A percentile compares a stretch with the other conserved stretches of the same genome.
These are phyloP conservation scores for Ophiostoma triangulosporum DNA, from an alignment of 2,329 filamentous ascomycete species.

Conservation along the genomic window DNA sequence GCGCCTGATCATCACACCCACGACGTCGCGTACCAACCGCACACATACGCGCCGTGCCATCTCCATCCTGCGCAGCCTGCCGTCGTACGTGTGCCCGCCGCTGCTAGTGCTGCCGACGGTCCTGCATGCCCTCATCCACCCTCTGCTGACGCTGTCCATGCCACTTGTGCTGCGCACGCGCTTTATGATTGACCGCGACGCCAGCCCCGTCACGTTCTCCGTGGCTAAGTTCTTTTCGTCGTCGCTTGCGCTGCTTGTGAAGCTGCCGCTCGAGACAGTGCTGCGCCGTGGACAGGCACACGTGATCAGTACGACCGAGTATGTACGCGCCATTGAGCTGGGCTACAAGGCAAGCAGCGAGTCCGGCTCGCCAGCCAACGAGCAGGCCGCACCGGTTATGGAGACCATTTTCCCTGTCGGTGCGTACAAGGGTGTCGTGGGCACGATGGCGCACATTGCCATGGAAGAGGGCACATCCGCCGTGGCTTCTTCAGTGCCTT, in stretches of 20 bases:
- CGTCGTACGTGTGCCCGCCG: slow-evolving; percentile 60
- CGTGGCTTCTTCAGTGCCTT: slow-evolving; percentile 16
- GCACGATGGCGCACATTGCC: slow-evolving; percentile 79
- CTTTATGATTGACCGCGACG: slow-evolving; percentile 67
- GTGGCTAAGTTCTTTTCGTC: slow-evolving; percentile 71
- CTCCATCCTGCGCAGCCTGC: slow-evolving; percentile 62
- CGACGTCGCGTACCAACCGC: slow-evolving; percentile 38
- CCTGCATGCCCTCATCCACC: slow-evolving; percentile 73
- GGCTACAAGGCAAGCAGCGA: background rate
- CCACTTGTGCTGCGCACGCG: slow-evolving; percentile 79
- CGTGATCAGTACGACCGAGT: slow-evolving; percentile 44
- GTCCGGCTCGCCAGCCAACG: background rate
- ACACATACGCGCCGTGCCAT: slow-evolving; percentile 60
- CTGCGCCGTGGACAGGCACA: slow-evolving; percentile 76
- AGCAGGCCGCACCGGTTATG: slow-evolving; percentile 22
- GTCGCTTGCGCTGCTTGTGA: slow-evolving; percentile 66
- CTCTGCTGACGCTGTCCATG: slow-evolving; percentile 66
- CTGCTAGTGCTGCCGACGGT: slow-evolving; percentile 70
- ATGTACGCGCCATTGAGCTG: slow-evolving; percentile 34
- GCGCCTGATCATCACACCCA: slow-evolving; percentile 71
- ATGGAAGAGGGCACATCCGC: slow-evolving; percentile 63
- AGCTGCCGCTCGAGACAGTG: slow-evolving; percentile 84
- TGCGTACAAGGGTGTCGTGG: slow-evolving; percentile 72
- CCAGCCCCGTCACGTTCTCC: slow-evolving; percentile 71
- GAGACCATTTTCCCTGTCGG: slow-evolving; percentile 72